A percentile compares a stretch with the other conserved stretches of the same genome.
Conservation (phyloP, 2,329 filamentous ascomycete species). For the Bipolaris zeicola region DNA sequence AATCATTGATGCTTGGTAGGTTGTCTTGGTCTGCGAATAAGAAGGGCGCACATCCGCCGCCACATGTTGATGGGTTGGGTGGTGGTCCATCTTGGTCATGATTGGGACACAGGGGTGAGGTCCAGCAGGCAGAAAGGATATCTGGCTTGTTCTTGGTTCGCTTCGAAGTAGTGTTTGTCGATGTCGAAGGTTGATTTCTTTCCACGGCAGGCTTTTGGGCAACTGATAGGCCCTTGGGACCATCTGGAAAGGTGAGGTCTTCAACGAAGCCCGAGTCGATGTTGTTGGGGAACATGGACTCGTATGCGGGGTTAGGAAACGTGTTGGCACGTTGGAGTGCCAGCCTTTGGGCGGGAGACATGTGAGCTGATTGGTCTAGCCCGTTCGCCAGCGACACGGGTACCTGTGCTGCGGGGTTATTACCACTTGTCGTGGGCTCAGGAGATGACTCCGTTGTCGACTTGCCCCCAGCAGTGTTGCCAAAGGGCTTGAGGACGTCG, state of each 20-base stretch:
- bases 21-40: conserved; percentile 46
- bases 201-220: conserved; percentile 23
- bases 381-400: conserved; percentile 28
- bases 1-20: conserved; percentile 38
- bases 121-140: conserved; percentile 50
- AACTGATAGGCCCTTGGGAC: conserved; percentile 33
- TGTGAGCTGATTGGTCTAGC: conserved; percentile 32
- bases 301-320: conserved; percentile 43
- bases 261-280: conserved; percentile 44
- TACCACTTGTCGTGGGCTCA: conserved; percentile 35
- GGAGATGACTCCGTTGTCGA: conserved; percentile 48
- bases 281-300: conserved; percentile 47
- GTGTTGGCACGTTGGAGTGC: conserved; percentile 37
- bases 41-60: conserved; percentile 49
- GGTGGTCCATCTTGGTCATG: conserved; percentile 46
- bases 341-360: conserved; percentile 33
- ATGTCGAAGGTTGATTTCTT: conserved; percentile 20
- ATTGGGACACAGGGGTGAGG: conserved; percentile 50
- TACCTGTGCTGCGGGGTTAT: conserved; percentile 31
- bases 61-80: conserved; percentile 50
- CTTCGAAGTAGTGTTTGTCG: conserved; percentile 31
- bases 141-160: conserved; percentile 47
- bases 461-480: conserved; percentile 36
- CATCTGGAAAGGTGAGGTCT: conserved; percentile 46
- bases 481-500: conserved; percentile 47